These are phyloP conservation scores for Aureoboletus auriporus DNA, from an alignment of 768 basidiomycete genomes.

Conservation along the genomic window DNA sequence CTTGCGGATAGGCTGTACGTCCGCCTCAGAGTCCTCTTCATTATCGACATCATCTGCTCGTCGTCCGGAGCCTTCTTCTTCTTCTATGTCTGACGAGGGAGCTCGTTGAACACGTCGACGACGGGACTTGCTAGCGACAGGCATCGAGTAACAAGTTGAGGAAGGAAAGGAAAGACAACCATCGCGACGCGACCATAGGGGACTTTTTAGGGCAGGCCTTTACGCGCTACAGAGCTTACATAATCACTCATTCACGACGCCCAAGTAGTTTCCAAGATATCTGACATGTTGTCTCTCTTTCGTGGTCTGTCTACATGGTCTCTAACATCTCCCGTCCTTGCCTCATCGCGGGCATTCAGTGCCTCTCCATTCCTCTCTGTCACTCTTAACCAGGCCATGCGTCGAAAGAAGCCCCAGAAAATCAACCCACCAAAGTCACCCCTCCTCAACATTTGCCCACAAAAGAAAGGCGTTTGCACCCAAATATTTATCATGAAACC, in stretches of 20 bases:
- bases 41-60: conserved; percentile 41
- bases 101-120: conserved; percentile 39
- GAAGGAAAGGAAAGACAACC: no score
- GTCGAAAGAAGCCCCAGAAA: conserved; percentile 59
- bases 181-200: conserved; percentile 20
- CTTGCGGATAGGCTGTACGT: conserved; percentile 36
- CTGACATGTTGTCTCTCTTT: conserved; percentile 26
- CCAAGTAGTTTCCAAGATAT: neutral
- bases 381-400: conserved; percentile 88
- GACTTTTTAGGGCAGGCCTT: conserved; percentile 26
- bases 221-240: conserved; percentile 20
- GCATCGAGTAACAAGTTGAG: conserved; percentile 26
- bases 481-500: conserved; percentile 79
- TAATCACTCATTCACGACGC: conserved; percentile 4
- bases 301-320: conserved; percentile 21
- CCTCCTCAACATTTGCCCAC: conserved; percentile 72
- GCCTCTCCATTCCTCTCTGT: conserved; percentile 50
- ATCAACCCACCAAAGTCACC: conserved; percentile 60
- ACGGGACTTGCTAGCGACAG: conserved; percentile 35
- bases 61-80: conserved; percentile 40
- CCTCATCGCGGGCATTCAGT: conserved; percentile 53
- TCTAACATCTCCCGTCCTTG: neutral
- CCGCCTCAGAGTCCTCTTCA: conserved; percentile 33
- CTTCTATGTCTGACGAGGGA: conserved; percentile 61
- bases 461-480: conserved; percentile 89